Evolutionary conservation across 768 basidiomycete genomes (phyloP), one percentile per base, ranked within the genome.

Genomic region (Hericium erinaceus): DNA sequence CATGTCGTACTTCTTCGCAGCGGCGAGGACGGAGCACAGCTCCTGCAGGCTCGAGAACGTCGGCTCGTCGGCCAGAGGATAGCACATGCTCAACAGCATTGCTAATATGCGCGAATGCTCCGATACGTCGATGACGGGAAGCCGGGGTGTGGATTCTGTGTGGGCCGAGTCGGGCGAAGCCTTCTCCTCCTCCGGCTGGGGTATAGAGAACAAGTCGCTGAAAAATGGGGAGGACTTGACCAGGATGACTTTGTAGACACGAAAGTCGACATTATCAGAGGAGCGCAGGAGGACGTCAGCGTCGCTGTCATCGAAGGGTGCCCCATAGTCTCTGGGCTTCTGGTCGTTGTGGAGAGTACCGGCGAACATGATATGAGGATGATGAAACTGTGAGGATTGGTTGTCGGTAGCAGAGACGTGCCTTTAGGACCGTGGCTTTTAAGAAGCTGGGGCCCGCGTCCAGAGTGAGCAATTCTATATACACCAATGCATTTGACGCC

Each of bases 271-370:
- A 33, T 33, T 11, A 15, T 39, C 28, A 5, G 28, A 37, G 52
- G 52, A n/a, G 18, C 52, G 52, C 16, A 53, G 52, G 52, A 53
- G 12, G 52, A 53, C 28, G 38, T 53, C 52, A 6, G 52, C 52
- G 16, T 39, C 52, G 18, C 13, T n/a, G 39, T 53, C 52, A 10
- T 53, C 39, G 33, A 53, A 53, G 13, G 20, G 52, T 26, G 49
- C 71, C 76, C 28, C 44, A 20, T n/a, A 46, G 44, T 46, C 44
- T 20, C 20, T 33, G 28, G 28, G 28, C 28, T 9, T 33, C 28
- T 33, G 4, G 28, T 33, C 28, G 28, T 33, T 33, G 28, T 6
- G 28, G 4, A 9, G 4, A 6, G 28, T 33, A 33, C 8, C 28
- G 28, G 28, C 28, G 28, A 33, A 33, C 28, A 33, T 33, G 28